Evolutionary conservation across 1,284 basidiomycete species (phyloP).

Genomic region (Papiliotrema fonsecae): DNA sequence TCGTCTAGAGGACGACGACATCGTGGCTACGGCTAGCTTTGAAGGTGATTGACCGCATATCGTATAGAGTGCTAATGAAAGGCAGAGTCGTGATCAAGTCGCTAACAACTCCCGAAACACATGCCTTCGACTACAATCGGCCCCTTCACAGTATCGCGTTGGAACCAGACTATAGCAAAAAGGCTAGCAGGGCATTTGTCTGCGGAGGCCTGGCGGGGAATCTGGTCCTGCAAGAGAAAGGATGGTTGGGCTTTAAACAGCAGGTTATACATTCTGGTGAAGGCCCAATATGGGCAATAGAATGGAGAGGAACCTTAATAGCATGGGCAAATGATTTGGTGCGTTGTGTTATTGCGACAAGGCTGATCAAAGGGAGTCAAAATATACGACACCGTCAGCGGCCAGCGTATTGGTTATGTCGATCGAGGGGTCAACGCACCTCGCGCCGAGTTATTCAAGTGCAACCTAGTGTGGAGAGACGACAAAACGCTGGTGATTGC

Average conservation of each 20-base stretch:
- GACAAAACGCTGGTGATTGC: conserved; percentile 82
- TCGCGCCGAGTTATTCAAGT: conserved; percentile 88
- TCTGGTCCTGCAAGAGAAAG: conserved; percentile 83
- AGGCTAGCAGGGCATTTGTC: conserved; percentile 75
- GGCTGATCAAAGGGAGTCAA: conserved; percentile 70
- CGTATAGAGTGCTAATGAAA: conserved; percentile 16
- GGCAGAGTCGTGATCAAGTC: conserved; percentile 89
- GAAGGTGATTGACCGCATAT: conserved; percentile 62
- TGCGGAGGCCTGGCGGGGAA: conserved; percentile 90
- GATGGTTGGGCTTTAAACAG: conserved; percentile 94
- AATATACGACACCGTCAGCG: conserved; percentile 79
- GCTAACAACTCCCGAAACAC: conserved; percentile 72
- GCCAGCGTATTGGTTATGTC: conserved; percentile 80
- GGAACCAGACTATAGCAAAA: conserved; percentile 84
- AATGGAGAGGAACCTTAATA: conserved; percentile 81
- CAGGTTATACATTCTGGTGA: conserved; percentile 80
- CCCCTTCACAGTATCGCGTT: conserved; percentile 86
- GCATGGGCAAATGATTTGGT: conserved; percentile 95
- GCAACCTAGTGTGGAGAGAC: conserved; percentile 86
- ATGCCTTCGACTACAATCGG: conserved; percentile 86
- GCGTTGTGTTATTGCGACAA: conserved; percentile 26
- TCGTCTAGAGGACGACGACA: conserved; percentile 78
- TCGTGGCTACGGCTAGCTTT: conserved; percentile 86
- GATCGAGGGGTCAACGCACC: conserved; percentile 76
- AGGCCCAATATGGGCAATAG: conserved; percentile 87